These are phyloP conservation scores for Phlebopus sp. DNA, from an alignment of 1,284 basidiomycete genomes.

Conservation along the genomic window DNA sequence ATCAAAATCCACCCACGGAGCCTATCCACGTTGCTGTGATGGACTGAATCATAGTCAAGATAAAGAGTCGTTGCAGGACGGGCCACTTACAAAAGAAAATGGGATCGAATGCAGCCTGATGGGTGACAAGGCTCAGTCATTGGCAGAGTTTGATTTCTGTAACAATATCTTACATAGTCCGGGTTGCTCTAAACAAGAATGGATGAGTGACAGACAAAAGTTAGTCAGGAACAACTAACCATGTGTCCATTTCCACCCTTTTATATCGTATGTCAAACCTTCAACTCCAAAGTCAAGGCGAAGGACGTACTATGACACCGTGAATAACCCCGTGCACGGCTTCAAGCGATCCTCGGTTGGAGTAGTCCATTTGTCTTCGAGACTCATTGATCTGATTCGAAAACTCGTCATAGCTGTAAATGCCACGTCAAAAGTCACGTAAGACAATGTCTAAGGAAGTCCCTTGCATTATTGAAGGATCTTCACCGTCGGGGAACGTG, in stretches of 20 bases:
- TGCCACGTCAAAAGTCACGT: not conserved
- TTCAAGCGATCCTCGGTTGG: slow-evolving; percentile 7
- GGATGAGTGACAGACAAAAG: not conserved
- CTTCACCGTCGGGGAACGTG: slow-evolving; percentile 3
- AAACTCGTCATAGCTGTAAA: slow-evolving; percentile 9
- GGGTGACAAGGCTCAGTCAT: not conserved
- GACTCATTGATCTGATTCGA: slow-evolving; percentile 9
- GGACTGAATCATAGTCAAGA: slow-evolving; percentile 6
- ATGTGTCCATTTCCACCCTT: slow-evolving; percentile 12
- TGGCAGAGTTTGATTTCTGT: not conserved
- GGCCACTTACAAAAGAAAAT: slow-evolving; percentile 12
- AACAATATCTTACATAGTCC: slow-evolving; percentile 9
- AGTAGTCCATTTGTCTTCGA: slow-evolving; percentile 4
- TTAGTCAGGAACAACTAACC: slow-evolving; percentile 4
- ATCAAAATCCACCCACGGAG: slow-evolving; percentile 1
- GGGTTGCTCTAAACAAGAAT: slow-evolving; percentile 4
- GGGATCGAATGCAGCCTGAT: slow-evolving; percentile 13
- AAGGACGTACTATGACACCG: slow-evolving; percentile 3
- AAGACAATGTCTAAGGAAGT: not conserved
- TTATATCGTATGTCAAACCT: not conserved
- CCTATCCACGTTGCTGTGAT: slow-evolving; percentile 13
- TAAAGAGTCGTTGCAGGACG: no score
- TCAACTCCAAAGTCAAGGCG: not conserved
- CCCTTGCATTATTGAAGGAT: slow-evolving; percentile 3
- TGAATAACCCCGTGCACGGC: slow-evolving; percentile 8